These are phyloP conservation scores for Creolimax fragrantissima DNA, from an alignment of 78 protist species.

Conservation along the genomic window DNA sequence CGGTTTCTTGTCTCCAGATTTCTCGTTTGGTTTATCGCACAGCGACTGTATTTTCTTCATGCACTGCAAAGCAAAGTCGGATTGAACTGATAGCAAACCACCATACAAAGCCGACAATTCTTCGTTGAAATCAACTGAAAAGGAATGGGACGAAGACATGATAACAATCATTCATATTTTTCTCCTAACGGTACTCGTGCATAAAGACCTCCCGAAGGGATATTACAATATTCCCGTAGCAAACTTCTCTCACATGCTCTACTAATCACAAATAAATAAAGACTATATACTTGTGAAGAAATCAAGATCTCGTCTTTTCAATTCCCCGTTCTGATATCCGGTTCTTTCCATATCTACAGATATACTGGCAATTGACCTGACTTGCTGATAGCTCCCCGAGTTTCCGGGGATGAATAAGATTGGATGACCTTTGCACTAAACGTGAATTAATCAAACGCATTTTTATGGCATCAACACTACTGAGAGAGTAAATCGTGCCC, in stretches of 20 bases:
- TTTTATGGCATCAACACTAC: no score
- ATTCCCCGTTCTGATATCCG: not conserved
- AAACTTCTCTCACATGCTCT: no score
- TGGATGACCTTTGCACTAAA: not conserved
- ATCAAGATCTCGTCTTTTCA: not conserved
- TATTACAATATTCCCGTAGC: no score
- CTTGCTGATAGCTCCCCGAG: not conserved
- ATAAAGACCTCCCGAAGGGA: no score
- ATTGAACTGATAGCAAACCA: not conserved
- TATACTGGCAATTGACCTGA: not conserved
- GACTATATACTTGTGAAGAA: not conserved
- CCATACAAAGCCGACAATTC: not conserved
- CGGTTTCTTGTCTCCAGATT: not conserved
- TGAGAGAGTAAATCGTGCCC: no score
- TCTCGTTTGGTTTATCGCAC: not conserved
- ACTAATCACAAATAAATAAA: no score
- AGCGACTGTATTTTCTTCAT: not conserved
- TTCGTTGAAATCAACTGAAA: not conserved
- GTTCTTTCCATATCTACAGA: not conserved
- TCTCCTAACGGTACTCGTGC: no score
- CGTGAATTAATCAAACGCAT: no score
- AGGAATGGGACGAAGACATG: no score
- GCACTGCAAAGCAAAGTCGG: not conserved
- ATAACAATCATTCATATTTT: no score
- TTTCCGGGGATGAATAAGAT: not conserved